A percentile compares a stretch with the other conserved stretches of the same genome.
Evolutionary conservation across 2,329 filamentous ascomycete species (phyloP).

Genomic region (Ophiocordyceps robertsii): DNA sequence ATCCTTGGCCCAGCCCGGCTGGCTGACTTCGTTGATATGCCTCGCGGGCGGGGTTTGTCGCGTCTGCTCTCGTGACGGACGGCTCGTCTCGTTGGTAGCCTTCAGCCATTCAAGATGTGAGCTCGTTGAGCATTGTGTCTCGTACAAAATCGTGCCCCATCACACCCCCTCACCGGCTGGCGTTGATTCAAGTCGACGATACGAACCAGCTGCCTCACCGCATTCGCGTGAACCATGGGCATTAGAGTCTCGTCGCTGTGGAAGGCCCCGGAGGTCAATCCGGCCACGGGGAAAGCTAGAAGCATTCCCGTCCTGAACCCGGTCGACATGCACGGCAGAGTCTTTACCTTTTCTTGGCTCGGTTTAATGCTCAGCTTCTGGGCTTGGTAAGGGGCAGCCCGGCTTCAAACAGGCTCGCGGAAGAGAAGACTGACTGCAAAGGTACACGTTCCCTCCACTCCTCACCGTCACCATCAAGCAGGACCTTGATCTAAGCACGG

Average conservation of each 20-base stretch:
- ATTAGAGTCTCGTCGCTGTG: slow-evolving; percentile 15
- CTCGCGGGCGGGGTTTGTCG: too few relatives aligned
- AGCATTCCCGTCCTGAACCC: slow-evolving; percentile 71
- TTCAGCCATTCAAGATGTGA: too few relatives aligned
- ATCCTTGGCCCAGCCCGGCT: too few relatives aligned
- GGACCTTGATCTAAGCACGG: slow-evolving; percentile 58
- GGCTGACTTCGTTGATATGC: too few relatives aligned
- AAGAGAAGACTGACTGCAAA: slow-evolving; percentile 3
- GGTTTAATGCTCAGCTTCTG: slow-evolving; percentile 82
- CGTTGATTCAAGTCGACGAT: not conserved
- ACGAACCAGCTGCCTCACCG: not conserved
- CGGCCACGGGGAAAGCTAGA: slow-evolving; percentile 69
- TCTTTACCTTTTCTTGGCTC: slow-evolving; percentile 83
- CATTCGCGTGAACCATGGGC: slow-evolving; percentile 9
- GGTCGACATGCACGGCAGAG: slow-evolving; percentile 66
- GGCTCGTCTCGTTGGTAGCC: too few relatives aligned
- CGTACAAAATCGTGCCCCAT: too few relatives aligned
- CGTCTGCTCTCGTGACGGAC: too few relatives aligned
- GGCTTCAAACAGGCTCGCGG: not conserved
- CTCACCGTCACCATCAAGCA: slow-evolving; percentile 65
- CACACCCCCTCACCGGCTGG: too few relatives aligned
- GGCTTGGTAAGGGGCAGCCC: slow-evolving; percentile 45
- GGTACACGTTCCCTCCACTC: slow-evolving; percentile 76
- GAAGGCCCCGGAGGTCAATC: slow-evolving; percentile 58
- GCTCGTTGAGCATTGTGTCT: too few relatives aligned